Percentiles rank a stretch among this genome's conserved stretches.
Evolutionary conservation across 129 eudicot species (phyloP).

Genomic region (Pittosporum tobira): DNA sequence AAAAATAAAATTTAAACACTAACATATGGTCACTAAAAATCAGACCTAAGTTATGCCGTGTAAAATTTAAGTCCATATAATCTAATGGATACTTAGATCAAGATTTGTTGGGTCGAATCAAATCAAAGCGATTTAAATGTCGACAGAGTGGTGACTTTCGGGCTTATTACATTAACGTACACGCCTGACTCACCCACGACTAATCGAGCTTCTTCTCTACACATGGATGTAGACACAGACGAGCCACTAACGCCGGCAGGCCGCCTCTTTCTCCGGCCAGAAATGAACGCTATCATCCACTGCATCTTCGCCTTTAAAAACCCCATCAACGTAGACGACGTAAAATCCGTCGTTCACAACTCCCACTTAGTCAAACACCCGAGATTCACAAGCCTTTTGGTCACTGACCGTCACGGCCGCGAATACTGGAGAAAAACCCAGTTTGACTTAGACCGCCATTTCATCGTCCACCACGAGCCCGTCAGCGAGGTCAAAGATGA

Average conservation of each 20-base stretch:
- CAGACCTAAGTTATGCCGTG: no score
- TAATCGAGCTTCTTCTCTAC: no score
- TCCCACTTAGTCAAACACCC: constrained; percentile 65
- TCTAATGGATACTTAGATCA: no score
- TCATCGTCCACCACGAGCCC: constrained; percentile 27
- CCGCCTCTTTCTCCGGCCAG: constrained; percentile 50
- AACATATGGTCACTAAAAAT: no score
- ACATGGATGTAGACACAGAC: constrained; percentile 13
- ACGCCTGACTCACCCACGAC: no score
- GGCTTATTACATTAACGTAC: no score
- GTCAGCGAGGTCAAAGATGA: constrained; percentile 20
- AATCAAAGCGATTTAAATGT: no score
- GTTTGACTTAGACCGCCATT: constrained; percentile 56
- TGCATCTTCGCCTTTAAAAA: constrained; percentile 36
- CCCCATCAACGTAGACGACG: constrained; percentile 28
- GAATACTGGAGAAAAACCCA: constrained; percentile 51
- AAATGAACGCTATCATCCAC: constrained; percentile 49
- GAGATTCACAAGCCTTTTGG: constrained; percentile 61
- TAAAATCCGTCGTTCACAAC: constrained; percentile 29
- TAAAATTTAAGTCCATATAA: no score
- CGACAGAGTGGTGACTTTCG: no score
- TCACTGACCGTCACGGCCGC: constrained; percentile 36
- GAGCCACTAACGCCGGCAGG: constrained; percentile 73
- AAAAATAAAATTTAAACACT: no score
- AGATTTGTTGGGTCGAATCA: no score